Conservation (phyloP, 352 stramenopile genomes). For the Blastocystis sp. region DNA sequence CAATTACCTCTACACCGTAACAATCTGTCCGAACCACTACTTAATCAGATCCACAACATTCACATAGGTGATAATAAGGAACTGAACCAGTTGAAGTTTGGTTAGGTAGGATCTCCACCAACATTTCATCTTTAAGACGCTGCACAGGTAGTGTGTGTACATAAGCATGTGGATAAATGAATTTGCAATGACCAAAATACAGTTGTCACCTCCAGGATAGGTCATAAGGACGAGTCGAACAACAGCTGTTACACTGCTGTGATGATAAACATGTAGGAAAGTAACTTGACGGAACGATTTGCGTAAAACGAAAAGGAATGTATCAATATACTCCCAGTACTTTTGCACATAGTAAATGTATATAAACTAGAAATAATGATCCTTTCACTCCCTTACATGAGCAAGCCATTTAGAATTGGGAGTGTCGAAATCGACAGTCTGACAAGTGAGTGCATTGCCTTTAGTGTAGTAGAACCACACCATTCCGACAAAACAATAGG, state of each 20-base stretch:
- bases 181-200: slow-evolving; percentile 33
- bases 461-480: slow-evolving; percentile 4
- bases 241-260: slow-evolving; percentile 53
- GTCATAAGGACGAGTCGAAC: not conserved
- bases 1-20: slow-evolving; percentile 10
- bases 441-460: not conserved
- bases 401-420: slow-evolving; percentile 14
- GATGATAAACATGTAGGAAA: slow-evolving; percentile 67
- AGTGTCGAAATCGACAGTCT: not conserved
- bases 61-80: slow-evolving; percentile 48
- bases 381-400: not conserved
- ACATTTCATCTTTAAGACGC: slow-evolving; percentile 30
- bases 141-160: slow-evolving; percentile 67
- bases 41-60: slow-evolving; percentile 60
- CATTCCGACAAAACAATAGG: slow-evolving; percentile 49
- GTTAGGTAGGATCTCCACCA: slow-evolving; percentile 62
- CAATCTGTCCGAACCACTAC: not conserved
- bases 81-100: slow-evolving; percentile 50
- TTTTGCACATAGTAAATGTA: slow-evolving; percentile 66
- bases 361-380: not conserved
- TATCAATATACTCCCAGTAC: slow-evolving; percentile 66
- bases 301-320: slow-evolving; percentile 61
- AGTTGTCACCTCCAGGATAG: slow-evolving; percentile 55
- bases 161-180: slow-evolving; percentile 67
- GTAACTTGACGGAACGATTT: slow-evolving; percentile 67